Conservation (phyloP, 495 filamentous ascomycete genomes). For the Penicillium longicatenatum region DNA sequence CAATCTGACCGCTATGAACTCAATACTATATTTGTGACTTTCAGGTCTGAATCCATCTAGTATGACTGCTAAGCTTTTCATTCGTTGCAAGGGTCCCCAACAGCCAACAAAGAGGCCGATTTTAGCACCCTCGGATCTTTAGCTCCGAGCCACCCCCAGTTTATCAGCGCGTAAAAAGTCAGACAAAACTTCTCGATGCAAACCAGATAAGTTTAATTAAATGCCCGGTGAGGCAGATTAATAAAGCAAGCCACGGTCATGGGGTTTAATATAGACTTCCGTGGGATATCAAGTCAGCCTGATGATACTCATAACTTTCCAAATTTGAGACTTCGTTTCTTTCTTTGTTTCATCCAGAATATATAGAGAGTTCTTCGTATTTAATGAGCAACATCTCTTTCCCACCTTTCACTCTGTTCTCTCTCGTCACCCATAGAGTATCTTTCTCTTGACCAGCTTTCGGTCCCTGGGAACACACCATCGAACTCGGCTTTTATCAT, state of each 20-base stretch:
- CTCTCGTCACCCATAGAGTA: background rate
- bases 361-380: background rate
- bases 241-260: background rate
- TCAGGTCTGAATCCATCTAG: background rate
- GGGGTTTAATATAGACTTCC: background rate
- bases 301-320: background rate
- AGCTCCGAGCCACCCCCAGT: background rate
- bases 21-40: background rate
- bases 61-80: constrained; percentile 4
- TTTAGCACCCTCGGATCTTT: constrained; percentile 15
- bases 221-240: constrained; percentile 2
- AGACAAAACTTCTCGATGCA: constrained; percentile 1
- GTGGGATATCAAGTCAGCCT: constrained; percentile 1
- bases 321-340: background rate
- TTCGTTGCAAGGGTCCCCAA: background rate
- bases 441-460: background rate
- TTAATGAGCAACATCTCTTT: background rate
- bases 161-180: constrained; percentile 3
- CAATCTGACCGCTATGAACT: background rate
- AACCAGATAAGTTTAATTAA: constrained; percentile 4
- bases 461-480: background rate
- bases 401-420: too few relatives aligned
- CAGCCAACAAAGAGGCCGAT: constrained; percentile 24
- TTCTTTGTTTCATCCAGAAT: constrained; percentile 3
- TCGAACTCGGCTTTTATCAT: background rate